A percentile compares a stretch with the other conserved stretches of the same genome.
These are phyloP conservation scores for Venturia pyrina DNA, from an alignment of 2,329 filamentous ascomycete genomes.

Conservation along the genomic window DNA sequence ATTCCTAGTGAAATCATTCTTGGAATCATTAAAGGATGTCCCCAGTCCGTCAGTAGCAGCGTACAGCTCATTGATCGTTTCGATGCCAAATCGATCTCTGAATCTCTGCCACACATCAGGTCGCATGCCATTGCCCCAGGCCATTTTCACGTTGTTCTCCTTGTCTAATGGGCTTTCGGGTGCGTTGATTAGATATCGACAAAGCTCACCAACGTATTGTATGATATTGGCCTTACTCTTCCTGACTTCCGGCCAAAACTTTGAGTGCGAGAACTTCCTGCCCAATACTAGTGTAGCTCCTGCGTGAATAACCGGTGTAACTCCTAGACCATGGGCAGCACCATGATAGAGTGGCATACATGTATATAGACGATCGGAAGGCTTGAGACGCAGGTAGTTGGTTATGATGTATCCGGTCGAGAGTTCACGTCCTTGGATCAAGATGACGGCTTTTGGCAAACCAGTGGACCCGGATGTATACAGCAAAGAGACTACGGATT, in stretches of 20 bases:
- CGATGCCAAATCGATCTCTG: slow-evolving; percentile 28
- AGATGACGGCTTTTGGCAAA: slow-evolving; percentile 23
- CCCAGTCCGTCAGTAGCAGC: slow-evolving; percentile 30
- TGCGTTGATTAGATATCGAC: slow-evolving; percentile 26
- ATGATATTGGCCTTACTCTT: slow-evolving; percentile 22
- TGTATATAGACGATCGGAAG: slow-evolving; percentile 24
- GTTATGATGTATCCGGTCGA: slow-evolving; percentile 18
- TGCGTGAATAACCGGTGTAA: slow-evolving; percentile 22
- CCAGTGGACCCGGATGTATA: slow-evolving; percentile 29
- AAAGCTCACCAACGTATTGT: slow-evolving; percentile 29
- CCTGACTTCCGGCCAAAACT: slow-evolving; percentile 29
- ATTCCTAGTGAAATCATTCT: slow-evolving; percentile 24
- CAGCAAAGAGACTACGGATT: slow-evolving; percentile 22
- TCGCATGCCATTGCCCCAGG: slow-evolving; percentile 33
- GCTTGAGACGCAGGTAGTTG: slow-evolving; percentile 22
- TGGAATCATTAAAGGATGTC: slow-evolving; percentile 23
- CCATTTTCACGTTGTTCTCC: slow-evolving; percentile 24
- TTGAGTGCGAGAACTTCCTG: slow-evolving; percentile 23
- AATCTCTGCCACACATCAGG: slow-evolving; percentile 32
- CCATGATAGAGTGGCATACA: slow-evolving; percentile 28
- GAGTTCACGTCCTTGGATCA: slow-evolving; percentile 22
- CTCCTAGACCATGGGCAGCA: slow-evolving; percentile 18
- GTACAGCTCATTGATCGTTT: slow-evolving; percentile 30
- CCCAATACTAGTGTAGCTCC: slow-evolving; percentile 14
- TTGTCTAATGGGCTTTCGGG: slow-evolving; percentile 23